These are phyloP conservation scores for Neltuma alba DNA, from an alignment of 306 rosid genomes.

Conservation along the genomic window DNA sequence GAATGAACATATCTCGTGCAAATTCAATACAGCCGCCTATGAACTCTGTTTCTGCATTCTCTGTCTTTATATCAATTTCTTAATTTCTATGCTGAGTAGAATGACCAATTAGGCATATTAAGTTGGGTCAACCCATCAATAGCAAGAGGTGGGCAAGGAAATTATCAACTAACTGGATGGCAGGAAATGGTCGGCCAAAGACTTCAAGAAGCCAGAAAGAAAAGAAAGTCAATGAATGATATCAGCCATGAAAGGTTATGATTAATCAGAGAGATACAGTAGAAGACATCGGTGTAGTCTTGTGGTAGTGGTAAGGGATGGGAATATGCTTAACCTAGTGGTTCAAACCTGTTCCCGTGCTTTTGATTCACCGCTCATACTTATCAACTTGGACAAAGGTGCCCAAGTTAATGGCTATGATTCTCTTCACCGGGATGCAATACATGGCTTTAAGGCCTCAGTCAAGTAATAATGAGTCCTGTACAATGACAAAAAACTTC, in stretches of 20 bases:
- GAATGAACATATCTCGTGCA: background rate
- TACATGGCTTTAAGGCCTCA: constrained; percentile 23
- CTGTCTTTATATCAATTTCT: background rate
- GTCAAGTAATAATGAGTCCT: constrained; percentile 27
- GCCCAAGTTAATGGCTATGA: constrained; percentile 23
- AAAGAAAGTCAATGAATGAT: background rate
- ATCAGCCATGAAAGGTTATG: background rate
- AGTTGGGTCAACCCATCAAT: constrained; percentile 17
- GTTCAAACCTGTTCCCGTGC: background rate
- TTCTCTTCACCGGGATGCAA: constrained; percentile 18
- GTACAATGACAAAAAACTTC: constrained; percentile 2
- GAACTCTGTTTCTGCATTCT: background rate
- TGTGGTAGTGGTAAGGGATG: background rate
- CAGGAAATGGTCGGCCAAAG: background rate
- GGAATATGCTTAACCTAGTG: background rate
- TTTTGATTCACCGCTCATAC: no score
- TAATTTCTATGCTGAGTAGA: background rate
- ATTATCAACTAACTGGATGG: background rate
- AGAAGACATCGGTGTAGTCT: background rate
- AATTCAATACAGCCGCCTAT: background rate
- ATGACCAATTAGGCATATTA: constrained; percentile 32
- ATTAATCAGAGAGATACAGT: background rate
- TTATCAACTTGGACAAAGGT: constrained; percentile 29
- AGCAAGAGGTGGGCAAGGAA: constrained; percentile 21
- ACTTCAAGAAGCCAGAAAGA: background rate